These are phyloP conservation scores for Penicillium robsamsonii DNA, from an alignment of 495 filamentous ascomycete genomes.

Conservation along the genomic window DNA sequence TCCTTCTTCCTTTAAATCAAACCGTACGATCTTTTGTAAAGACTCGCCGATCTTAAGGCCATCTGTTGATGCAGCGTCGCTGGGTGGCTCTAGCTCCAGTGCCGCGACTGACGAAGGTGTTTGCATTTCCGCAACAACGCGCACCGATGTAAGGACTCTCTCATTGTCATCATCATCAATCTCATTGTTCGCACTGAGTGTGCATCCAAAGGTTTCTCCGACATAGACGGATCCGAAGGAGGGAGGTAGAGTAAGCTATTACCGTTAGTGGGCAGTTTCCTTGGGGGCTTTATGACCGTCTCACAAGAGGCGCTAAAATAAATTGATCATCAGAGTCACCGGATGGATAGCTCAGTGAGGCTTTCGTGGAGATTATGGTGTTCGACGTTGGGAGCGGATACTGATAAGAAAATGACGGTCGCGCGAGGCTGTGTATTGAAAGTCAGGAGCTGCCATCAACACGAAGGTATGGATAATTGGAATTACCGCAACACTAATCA, in stretches of 20 bases:
- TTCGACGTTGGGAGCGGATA: conserved; percentile 54
- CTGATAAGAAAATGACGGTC: conserved; percentile 55
- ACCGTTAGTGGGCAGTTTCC: background rate
- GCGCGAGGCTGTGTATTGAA: conserved; percentile 45
- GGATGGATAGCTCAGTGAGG: conserved; percentile 54
- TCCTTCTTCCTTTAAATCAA: conserved; percentile 91
- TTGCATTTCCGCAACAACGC: conserved; percentile 91
- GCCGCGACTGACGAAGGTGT: conserved; percentile 65
- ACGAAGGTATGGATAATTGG: background rate
- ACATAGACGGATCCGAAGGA: conserved; percentile 94
- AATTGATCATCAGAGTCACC: conserved; percentile 49
- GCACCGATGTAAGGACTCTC: conserved; percentile 67
- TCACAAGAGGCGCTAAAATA: conserved; percentile 59
- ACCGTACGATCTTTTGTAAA: conserved; percentile 77
- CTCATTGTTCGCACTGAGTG: conserved; percentile 92
- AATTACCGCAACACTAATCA: conserved; percentile 46
- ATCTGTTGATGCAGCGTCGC: conserved; percentile 34
- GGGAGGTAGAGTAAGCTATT: conserved; percentile 79
- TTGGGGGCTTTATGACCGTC: conserved; percentile 5
- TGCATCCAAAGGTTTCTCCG: conserved; percentile 92
- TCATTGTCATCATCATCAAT: conserved; percentile 43
- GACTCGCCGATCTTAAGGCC: conserved; percentile 66
- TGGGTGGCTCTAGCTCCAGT: conserved; percentile 52
- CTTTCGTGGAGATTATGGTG: conserved; percentile 49
- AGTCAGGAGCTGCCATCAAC: conserved; percentile 15